A percentile compares a stretch with the other conserved stretches of the same genome.
Evolutionary conservation across 352 stramenopile species (phyloP).

Genomic region (Elongisporangium prolatum): DNA sequence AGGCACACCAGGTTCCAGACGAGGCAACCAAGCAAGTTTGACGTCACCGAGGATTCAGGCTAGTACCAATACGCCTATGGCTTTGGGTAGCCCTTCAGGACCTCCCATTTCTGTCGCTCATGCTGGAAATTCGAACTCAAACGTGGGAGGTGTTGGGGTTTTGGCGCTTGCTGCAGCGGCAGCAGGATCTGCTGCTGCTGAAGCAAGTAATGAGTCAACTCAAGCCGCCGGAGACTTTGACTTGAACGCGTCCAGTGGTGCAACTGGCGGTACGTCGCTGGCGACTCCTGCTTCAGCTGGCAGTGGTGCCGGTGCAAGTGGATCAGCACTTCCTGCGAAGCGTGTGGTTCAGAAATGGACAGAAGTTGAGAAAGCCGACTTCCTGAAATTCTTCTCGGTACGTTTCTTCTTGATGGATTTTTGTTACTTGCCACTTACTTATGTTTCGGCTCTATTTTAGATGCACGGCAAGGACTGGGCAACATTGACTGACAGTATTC

Average conservation of each 20-base stretch:
- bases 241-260: background rate
- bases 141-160: background rate
- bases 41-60: slow-evolving; percentile 6
- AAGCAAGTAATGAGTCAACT: background rate
- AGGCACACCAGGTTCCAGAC: slow-evolving; percentile 23
- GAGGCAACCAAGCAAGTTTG: slow-evolving; percentile 15
- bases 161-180: background rate
- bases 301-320: slow-evolving; percentile 4
- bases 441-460: slow-evolving; percentile 16
- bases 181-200: background rate
- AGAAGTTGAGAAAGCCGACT: slow-evolving; percentile 82
- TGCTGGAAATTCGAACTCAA: background rate
- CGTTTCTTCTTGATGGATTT: slow-evolving; percentile 7
- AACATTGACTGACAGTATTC: slow-evolving; percentile 82
- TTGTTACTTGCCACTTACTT: slow-evolving; percentile 3
- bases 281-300: background rate
- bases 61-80: background rate
- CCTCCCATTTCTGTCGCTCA: background rate
- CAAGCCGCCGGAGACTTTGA: background rate
- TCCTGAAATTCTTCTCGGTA: slow-evolving; percentile 87
- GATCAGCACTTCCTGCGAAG: slow-evolving; percentile 36
- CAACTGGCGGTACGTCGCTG: background rate
- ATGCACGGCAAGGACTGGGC: slow-evolving; percentile 88
- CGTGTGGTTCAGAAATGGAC: slow-evolving; percentile 90
- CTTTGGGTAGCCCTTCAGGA: background rate